Evolutionary conservation across 1,284 basidiomycete species (phyloP).

Genomic region (Pseudozyma sp.): DNA sequence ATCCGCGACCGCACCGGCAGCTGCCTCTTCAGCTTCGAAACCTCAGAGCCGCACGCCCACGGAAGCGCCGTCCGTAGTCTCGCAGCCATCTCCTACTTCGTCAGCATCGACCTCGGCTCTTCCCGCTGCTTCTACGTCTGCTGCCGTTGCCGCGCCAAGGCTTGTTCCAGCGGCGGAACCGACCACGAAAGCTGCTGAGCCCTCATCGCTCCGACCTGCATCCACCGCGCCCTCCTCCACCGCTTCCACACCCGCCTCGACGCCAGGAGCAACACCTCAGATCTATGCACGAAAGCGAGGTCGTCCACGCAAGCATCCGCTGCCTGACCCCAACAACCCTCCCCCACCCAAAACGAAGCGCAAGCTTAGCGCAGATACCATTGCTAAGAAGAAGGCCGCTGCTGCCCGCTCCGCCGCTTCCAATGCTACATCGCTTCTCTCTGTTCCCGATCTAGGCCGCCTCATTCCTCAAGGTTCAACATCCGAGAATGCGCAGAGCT

Average conservation of each 20-base stretch:
- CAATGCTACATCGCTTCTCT: constrained; percentile 28
- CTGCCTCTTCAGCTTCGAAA: constrained; percentile 1
- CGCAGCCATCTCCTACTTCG: background rate
- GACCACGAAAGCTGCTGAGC: background rate
- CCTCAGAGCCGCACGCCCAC: background rate
- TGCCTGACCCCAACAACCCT: constrained; percentile 36
- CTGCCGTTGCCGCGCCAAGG: background rate
- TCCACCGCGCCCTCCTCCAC: constrained; percentile 22
- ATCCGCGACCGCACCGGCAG: background rate
- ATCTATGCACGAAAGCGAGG: constrained; percentile 35
- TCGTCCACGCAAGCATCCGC: constrained; percentile 44
- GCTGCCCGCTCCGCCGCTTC: constrained; percentile 37
- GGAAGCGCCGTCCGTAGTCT: background rate
- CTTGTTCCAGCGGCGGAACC: background rate
- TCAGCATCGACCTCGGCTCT: background rate
- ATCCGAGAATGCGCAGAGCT: constrained; percentile 37
- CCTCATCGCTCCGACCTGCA: background rate
- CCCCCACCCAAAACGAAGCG: constrained; percentile 26
- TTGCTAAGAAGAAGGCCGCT: constrained; percentile 29
- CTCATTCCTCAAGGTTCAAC: constrained; percentile 45
- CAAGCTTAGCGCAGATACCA: constrained; percentile 27
- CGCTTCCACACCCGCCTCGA: constrained; percentile 34
- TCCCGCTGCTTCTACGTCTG: background rate
- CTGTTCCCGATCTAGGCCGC: constrained; percentile 45
- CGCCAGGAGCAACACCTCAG: constrained; percentile 30